Percentiles rank a stretch among this genome's conserved stretches.
These are phyloP conservation scores for Miamiensis avidus DNA, from an alignment of 169 alveolate genomes.

Conservation along the genomic window DNA sequence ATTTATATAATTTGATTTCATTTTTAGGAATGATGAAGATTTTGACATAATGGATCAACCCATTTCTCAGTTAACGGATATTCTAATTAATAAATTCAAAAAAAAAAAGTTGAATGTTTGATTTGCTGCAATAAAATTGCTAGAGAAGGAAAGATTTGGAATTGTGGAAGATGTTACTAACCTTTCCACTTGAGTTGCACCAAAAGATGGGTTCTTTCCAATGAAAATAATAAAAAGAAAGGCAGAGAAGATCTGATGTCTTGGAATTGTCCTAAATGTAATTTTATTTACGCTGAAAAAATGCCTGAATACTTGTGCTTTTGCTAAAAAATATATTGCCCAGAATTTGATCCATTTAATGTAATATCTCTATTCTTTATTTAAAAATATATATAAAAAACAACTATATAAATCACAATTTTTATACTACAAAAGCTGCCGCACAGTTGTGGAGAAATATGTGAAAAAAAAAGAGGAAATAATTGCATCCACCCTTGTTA, in stretches of 20 bases:
- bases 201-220: slow-evolving; percentile 74
- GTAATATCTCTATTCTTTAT: neutral
- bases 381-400: neutral
- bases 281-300: slow-evolving; percentile 60
- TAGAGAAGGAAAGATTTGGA: neutral
- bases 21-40: neutral
- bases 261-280: slow-evolving; percentile 82
- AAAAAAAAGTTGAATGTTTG: neutral
- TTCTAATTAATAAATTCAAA: neutral
- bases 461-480: slow-evolving; percentile 63
- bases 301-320: slow-evolving; percentile 80
- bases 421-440: too few relatives aligned
- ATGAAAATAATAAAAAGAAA: slow-evolving; percentile 59
- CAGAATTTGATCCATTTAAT: slow-evolving; percentile 54
- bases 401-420: too few relatives aligned
- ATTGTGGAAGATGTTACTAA: slow-evolving; percentile 52
- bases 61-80: neutral
- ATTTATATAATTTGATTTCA: too few relatives aligned
- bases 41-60: neutral
- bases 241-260: slow-evolving; percentile 23
- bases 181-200: slow-evolving; percentile 81
- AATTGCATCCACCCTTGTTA: slow-evolving; percentile 76
- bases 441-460: slow-evolving; percentile 78
- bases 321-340: slow-evolving; percentile 72
- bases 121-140: neutral